Base-by-base conservation (phyloP, 208 protist species). In the Leishmania turanica region DNA sequence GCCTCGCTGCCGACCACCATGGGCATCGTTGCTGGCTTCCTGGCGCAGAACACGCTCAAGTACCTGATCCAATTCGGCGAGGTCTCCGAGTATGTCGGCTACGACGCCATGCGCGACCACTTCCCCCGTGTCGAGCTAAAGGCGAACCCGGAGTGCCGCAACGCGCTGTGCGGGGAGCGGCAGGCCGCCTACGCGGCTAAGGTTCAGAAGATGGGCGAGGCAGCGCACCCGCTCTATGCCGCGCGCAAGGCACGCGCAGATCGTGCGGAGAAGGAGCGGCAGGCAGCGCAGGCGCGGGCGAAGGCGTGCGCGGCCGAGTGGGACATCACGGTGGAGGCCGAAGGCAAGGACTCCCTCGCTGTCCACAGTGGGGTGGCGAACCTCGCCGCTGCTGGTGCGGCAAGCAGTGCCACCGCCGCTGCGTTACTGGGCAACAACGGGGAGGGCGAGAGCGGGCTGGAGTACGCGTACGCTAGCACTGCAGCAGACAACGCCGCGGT, bases 1-100 rank as follows among this genome's bases (percentile, higher is more conserved):
- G 99, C 99, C 17, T 99, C 97, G 17, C 91, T 99, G 31, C 98
- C 98, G 4, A 99, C 99, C 24, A 99, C 98, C 7, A 99, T 99
- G 98, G 97, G 97, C 83, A 98, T 99, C 66, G 88, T 99, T 34
- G 98, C 98, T 15, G 98, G 98, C 54, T 92, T 99, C 75, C 89
- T 99, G 0, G 95, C 98, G 62, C 99, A 99, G 87, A 99, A 99
- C 86, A 90, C 98, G 24, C 93, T 99, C 72, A 99, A 99, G 90
- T 99, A 92, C 83, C 81, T 97, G 24, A 87, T 97, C 21, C 86
- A 95, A 49, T 99, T 99, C 88, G 98, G 98, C 62, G 86, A 92
- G 19, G 97, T 99, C 1, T 94, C 92, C 40, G 87, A 96, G 78
- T 99, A 99, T 79, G 81, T 99, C 27, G 98, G 98, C 34, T 99